Percentiles rank a stretch among this genome's conserved stretches.
Conservation (phyloP, 2,329 filamentous ascomycete species). For the Aureobasidium subglaciale region DNA sequence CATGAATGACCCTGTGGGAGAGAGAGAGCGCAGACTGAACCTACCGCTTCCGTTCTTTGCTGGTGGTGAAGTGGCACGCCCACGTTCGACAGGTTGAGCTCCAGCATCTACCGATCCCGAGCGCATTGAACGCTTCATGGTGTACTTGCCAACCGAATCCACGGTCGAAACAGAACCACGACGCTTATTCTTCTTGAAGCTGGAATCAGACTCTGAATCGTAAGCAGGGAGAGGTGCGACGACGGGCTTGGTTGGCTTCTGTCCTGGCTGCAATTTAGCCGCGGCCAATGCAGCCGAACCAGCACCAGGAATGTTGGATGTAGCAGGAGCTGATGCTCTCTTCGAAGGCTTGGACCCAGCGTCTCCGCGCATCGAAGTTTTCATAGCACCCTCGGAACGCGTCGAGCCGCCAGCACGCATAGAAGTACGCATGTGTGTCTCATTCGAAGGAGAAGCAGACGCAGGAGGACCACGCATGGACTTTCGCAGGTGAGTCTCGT, state of each 20-base stretch:
- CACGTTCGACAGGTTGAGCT: conserved; percentile 29
- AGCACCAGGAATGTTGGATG: conserved; percentile 23
- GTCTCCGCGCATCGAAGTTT: conserved; percentile 24
- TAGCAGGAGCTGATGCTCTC: conserved; percentile 14
- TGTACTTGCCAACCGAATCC: conserved; percentile 43
- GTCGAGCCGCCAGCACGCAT: conserved; percentile 30
- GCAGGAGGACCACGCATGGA: conserved; percentile 29
- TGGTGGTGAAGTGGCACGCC: conserved; percentile 38
- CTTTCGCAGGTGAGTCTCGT: conserved; percentile 29
- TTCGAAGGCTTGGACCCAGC: conserved; percentile 17
- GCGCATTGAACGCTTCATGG: conserved; percentile 71
- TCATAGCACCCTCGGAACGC: conserved; percentile 19
- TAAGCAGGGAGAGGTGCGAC: conserved; percentile 24
- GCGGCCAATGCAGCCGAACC: conserved; percentile 18
- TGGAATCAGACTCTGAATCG: conserved; percentile 53
- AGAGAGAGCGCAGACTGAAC: conserved; percentile 64
- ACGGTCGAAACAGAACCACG: conserved; percentile 24
- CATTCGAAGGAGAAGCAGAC: conserved; percentile 16
- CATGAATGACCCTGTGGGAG: conserved; percentile 54
- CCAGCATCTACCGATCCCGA: conserved; percentile 32
- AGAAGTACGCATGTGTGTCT: conserved; percentile 30
- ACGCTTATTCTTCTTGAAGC: conserved; percentile 56
- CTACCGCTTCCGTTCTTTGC: conserved; percentile 37
- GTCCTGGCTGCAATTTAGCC: conserved; percentile 22
- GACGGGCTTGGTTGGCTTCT: neutral